These are phyloP conservation scores for Aspergillaceae sp. DNA, from an alignment of 2,329 filamentous ascomycete species.

Conservation along the genomic window DNA sequence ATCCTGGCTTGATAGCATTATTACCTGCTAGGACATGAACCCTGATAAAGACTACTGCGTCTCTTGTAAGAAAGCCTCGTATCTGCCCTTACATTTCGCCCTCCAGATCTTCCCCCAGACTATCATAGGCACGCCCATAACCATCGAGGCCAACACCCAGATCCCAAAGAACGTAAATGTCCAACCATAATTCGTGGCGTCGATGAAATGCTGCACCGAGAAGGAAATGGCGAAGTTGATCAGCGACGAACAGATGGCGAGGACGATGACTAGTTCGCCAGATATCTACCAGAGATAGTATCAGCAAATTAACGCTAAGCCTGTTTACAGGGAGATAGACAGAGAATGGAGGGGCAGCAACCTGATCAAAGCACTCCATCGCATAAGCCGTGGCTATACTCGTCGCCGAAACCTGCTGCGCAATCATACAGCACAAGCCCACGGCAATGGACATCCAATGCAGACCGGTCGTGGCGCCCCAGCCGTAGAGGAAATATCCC, in stretches of 20 bases:
- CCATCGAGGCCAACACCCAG: conserved; percentile 17
- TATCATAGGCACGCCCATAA: conserved; percentile 20
- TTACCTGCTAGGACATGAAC: not conserved
- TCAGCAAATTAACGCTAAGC: not conserved
- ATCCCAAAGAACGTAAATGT: conserved; percentile 30
- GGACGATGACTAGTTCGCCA: conserved; percentile 30
- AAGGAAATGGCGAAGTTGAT: conserved; percentile 32
- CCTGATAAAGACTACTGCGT: conserved; percentile 1
- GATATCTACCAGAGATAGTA: conserved; percentile 18
- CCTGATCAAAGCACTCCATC: conserved; percentile 34
- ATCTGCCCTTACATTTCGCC: conserved; percentile 14
- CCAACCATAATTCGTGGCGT: conserved; percentile 25
- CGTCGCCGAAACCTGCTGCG: conserved; percentile 33
- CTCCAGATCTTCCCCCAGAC: conserved; percentile 29
- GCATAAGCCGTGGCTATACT: conserved; percentile 35
- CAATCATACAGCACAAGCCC: conserved; percentile 31
- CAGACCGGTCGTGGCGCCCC: conserved; percentile 26
- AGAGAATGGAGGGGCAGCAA: conserved; percentile 7
- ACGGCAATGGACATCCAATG: conserved; percentile 31
- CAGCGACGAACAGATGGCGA: conserved; percentile 27
- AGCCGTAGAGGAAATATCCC: conserved; percentile 34
- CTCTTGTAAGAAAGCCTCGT: conserved; percentile 19
- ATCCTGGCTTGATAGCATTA: too few species aligned
- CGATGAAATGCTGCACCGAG: conserved; percentile 33
- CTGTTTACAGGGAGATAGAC: conserved; percentile 2